These are phyloP conservation scores for Epichloe festucae DNA, from an alignment of 2,329 filamentous ascomycete species.

Conservation along the genomic window DNA sequence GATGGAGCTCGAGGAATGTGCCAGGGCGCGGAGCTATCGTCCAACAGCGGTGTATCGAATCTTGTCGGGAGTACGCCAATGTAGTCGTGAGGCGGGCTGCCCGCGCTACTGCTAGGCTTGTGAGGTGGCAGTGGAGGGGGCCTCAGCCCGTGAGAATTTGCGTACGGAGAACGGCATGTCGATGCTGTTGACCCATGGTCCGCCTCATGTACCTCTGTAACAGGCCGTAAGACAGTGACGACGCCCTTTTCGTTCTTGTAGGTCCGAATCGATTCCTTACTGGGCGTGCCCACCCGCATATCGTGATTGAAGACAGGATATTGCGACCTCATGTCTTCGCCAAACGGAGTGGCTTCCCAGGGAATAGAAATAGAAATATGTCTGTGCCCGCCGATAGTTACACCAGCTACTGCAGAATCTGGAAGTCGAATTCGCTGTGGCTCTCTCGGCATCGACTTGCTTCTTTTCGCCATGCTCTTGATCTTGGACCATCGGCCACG, in stretches of 20 bases:
- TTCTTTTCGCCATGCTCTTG: conserved; percentile 25
- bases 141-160: conserved; percentile 1
- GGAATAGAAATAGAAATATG: conserved; percentile 52
- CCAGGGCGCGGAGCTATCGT: conserved; percentile 11
- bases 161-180: not conserved
- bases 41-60: conserved; percentile 10
- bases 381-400: conserved; percentile 37
- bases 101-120: conserved; percentile 8
- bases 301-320: conserved; percentile 18
- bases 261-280: conserved; percentile 14
- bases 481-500: conserved; percentile 30
- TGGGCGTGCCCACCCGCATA: conserved; percentile 3
- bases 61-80: conserved; percentile 12
- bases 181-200: not conserved
- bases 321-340: conserved; percentile 18
- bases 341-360: conserved; percentile 33
- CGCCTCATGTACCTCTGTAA: conserved; percentile 14
- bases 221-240: conserved; percentile 22
- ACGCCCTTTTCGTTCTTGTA: conserved; percentile 22
- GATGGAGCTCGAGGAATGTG: conserved; percentile 3
- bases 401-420: conserved; percentile 42
- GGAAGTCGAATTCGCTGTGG: conserved; percentile 30
- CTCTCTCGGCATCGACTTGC: conserved; percentile 20
- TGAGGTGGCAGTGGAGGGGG: conserved; percentile 2
- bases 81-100: conserved; percentile 10